These are phyloP conservation scores for Hevea brasiliensis DNA, from an alignment of 345 rosid genomes.

Conservation along the genomic window DNA sequence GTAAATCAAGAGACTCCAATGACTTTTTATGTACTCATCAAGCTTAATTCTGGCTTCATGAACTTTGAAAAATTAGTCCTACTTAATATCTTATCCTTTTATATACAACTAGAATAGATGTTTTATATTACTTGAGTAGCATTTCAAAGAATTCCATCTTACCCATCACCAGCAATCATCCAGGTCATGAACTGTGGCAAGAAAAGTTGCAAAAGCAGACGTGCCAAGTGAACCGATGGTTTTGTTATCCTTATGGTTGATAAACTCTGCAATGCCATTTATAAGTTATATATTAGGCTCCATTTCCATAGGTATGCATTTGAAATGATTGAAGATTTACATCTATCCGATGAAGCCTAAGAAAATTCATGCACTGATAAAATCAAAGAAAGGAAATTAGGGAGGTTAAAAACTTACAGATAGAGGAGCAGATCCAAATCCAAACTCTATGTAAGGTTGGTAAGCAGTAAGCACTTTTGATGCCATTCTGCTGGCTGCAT, in stretches of 20 bases:
- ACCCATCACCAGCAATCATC: constrained; percentile 19
- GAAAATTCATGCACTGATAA: not conserved
- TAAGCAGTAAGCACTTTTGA: constrained; percentile 21
- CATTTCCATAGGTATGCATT: too few relatives aligned
- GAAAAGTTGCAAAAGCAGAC: not conserved
- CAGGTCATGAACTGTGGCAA: constrained; percentile 19
- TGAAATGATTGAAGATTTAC: too few relatives aligned
- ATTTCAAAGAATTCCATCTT: not conserved
- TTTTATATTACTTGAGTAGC: not conserved
- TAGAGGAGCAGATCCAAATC: constrained; percentile 17
- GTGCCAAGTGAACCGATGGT: constrained; percentile 13
- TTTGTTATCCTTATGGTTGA: constrained; percentile 9
- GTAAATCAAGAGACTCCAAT: too few relatives aligned
- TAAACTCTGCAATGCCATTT: not conserved
- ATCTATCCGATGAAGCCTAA: not conserved
- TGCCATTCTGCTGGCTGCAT: constrained; percentile 23
- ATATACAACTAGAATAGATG: not conserved
- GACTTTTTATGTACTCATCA: too few relatives aligned
- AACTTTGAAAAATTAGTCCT: not conserved
- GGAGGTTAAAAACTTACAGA: constrained; percentile 10
- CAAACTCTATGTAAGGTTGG: constrained; percentile 20
- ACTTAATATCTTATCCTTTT: not conserved
- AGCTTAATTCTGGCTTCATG: not conserved
- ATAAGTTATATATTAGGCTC: too few relatives aligned
- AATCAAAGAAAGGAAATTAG: not conserved